Percentiles rank a stretch among this genome's conserved stretches.
phyloP scores from a whole-genome alignment of 2,329 filamentous ascomycete species.

The Trichophyton benhamiae region DNA sequence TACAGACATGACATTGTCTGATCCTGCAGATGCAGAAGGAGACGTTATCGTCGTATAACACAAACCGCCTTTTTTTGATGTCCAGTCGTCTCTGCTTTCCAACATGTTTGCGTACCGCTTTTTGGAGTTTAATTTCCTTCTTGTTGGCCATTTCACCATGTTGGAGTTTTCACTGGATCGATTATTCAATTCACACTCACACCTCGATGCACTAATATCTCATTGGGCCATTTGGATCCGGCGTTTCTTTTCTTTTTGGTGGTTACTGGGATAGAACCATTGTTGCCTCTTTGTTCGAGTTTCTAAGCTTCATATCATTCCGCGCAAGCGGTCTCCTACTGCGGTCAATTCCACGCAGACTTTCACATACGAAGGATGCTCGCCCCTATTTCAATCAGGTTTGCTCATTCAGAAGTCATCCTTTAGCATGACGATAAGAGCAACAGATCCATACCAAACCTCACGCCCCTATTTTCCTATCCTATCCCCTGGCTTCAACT shows the following conservation, averaged over 20 bases:
- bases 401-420: no score
- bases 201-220: not conserved
- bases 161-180: not conserved
- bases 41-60: slow-evolving; percentile 35
- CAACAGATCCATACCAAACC: not conserved
- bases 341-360: not conserved
- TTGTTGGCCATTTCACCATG: not conserved
- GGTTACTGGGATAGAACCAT: not conserved
- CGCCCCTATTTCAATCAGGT: not conserved
- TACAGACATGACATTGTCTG: slow-evolving; percentile 35
- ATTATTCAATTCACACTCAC: not conserved
- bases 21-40: slow-evolving; percentile 34
- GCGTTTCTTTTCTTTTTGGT: not conserved
- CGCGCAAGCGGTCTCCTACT: not conserved
- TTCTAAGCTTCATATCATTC: not conserved
- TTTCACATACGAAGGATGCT: not conserved
- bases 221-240: not conserved
- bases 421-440: not conserved
- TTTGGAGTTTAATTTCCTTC: not conserved
- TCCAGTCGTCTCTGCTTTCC: not conserved
- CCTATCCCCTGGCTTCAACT: not conserved
- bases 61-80: not conserved
- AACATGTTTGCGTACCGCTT: not conserved
- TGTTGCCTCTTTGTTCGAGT: not conserved
- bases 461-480: not conserved